Conservation (phyloP, 352 stramenopile genomes). For the Phytophthora crassamura region DNA sequence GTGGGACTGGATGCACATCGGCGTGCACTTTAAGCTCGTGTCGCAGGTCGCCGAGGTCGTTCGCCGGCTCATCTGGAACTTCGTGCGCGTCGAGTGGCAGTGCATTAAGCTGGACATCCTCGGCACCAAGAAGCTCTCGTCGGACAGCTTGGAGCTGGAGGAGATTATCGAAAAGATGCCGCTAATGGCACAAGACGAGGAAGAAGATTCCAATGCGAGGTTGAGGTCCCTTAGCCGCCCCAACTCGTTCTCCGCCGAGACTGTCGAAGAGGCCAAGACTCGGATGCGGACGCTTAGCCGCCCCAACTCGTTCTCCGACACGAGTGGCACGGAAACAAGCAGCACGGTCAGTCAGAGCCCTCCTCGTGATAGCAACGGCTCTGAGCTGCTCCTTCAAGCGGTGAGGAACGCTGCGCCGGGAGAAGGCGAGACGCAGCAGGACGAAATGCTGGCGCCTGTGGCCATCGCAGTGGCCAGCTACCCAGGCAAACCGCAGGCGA, state of each 20-base stretch:
- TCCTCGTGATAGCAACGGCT: constrained; percentile 11
- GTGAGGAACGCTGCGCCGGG: constrained; percentile 10
- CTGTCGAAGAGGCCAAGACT: constrained; percentile 17
- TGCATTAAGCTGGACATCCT: constrained; percentile 84
- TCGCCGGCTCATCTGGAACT: constrained; percentile 93
- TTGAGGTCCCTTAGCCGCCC: constrained; percentile 29
- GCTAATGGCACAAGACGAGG: constrained; percentile 51
- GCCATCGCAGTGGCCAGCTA: constrained; percentile 36
- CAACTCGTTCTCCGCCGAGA: constrained; percentile 23
- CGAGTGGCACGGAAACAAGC: constrained; percentile 28
- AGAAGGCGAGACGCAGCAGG: constrained; percentile 4
- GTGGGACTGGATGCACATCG: constrained; percentile 80
- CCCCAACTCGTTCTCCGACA: constrained; percentile 29
- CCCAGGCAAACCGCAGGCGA: constrained; percentile 28
- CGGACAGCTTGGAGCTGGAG: constrained; percentile 52
- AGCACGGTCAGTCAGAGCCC: constrained; percentile 30
- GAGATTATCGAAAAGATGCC: constrained; percentile 59
- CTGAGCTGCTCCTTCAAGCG: constrained; percentile 18
- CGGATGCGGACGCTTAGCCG: constrained; percentile 29
- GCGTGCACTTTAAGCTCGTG: constrained; percentile 84
- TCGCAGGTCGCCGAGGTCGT: constrained; percentile 93
- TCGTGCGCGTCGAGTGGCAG: constrained; percentile 94
- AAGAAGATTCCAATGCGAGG: constrained; percentile 26
- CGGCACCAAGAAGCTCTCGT: constrained; percentile 61
- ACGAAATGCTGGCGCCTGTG: constrained; percentile 23